phyloP scores from a whole-genome alignment of 2,329 filamentous ascomycete genomes.

The Epichloe uncinata region DNA sequence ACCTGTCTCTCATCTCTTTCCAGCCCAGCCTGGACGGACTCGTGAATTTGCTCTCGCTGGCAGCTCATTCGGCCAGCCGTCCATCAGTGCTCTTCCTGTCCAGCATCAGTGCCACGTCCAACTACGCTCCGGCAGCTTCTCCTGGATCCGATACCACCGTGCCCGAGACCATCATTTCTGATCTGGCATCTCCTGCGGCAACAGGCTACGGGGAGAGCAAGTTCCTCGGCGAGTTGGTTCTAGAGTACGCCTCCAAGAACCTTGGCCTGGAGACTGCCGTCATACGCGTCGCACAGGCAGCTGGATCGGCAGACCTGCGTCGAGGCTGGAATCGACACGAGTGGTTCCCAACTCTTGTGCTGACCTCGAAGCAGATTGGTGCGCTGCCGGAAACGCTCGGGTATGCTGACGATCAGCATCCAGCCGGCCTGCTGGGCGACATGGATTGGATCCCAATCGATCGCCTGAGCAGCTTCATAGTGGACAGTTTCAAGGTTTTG shows the following conservation, averaged over 20 bases:
- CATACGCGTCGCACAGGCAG: slow-evolving; percentile 4
- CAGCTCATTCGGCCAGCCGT: neutral
- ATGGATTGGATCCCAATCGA: slow-evolving; percentile 7
- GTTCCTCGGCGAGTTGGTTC: slow-evolving; percentile 3
- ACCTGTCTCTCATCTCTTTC: slow-evolving; percentile 2
- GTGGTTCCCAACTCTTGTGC: slow-evolving; percentile 6
- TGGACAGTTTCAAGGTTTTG: neutral
- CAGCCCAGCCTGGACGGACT: slow-evolving; percentile 2
- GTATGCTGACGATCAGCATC: neutral
- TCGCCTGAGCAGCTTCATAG: neutral
- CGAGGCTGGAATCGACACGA: slow-evolving; percentile 5
- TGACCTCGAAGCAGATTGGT: slow-evolving; percentile 4
- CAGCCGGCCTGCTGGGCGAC: neutral
- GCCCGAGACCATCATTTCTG: slow-evolving; percentile 1
- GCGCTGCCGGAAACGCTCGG: slow-evolving; percentile 3
- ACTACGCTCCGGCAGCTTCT: neutral
- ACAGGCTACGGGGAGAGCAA: slow-evolving; percentile 7
- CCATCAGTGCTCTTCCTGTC: slow-evolving; percentile 5
- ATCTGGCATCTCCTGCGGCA: neutral
- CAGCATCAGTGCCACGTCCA: slow-evolving; percentile 2
- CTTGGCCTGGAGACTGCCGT: neutral
- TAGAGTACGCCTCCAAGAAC: neutral
- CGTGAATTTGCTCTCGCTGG: slow-evolving; percentile 3
- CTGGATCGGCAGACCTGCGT: slow-evolving; percentile 1
- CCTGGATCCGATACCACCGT: neutral